Evolutionary conservation across 805 yeast species (phyloP).

Genomic region (Pichia manshurica): DNA sequence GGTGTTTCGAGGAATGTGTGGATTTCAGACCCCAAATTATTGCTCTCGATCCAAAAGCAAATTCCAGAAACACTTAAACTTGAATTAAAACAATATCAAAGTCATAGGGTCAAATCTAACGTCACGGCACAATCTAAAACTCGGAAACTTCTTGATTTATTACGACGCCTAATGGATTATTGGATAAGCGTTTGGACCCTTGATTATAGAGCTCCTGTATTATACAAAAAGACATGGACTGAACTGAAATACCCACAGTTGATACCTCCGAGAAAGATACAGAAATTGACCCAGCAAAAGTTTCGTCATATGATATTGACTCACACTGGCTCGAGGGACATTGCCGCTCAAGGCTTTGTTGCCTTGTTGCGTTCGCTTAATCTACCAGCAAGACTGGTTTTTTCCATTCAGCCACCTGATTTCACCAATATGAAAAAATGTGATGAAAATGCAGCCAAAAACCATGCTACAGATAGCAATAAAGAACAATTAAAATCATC

Average conservation of each 20-base stretch:
- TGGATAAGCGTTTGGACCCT: conserved; percentile 41
- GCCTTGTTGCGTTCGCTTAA: conserved; percentile 66
- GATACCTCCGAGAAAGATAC: neutral
- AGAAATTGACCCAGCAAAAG: conserved; percentile 31
- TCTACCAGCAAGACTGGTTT: conserved; percentile 66
- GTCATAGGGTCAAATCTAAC: conserved; percentile 16
- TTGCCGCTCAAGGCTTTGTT: conserved; percentile 85
- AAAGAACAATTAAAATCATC: neutral
- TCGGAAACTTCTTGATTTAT: conserved; percentile 67
- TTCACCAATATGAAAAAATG: conserved; percentile 41
- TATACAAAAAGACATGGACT: conserved; percentile 43
- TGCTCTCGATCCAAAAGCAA: conserved; percentile 34
- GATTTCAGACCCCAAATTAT: conserved; percentile 51
- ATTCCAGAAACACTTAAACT: conserved; percentile 44
- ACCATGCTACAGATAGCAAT: neutral
- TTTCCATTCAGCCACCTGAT: conserved; percentile 89
- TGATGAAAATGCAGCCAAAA: conserved; percentile 12
- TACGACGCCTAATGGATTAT: conserved; percentile 56
- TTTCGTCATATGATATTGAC: conserved; percentile 40
- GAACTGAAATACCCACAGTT: conserved; percentile 31
- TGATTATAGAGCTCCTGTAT: conserved; percentile 42
- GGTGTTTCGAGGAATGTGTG: conserved; percentile 67
- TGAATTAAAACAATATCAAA: conserved; percentile 35
- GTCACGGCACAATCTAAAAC: conserved; percentile 41
- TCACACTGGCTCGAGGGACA: conserved; percentile 66